Evolutionary conservation across 2,329 filamentous ascomycete genomes (phyloP).

Genomic region (Sporothrix euskadiensis): DNA sequence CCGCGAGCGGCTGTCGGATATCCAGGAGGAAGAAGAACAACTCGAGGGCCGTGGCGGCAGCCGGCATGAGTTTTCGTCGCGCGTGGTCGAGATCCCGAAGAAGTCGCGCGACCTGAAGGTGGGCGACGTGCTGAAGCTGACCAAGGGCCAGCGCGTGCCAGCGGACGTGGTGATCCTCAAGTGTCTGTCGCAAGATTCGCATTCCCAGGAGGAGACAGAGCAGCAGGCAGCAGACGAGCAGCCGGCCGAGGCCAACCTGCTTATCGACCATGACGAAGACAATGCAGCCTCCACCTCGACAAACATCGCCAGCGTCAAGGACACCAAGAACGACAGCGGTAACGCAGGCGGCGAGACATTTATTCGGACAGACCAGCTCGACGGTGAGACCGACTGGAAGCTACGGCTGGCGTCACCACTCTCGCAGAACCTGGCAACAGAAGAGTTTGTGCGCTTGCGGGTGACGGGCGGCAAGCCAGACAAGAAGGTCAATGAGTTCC

Average conservation of each 20-base stretch:
- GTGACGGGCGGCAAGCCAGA: constrained; percentile 89
- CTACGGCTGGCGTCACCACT: constrained; percentile 82
- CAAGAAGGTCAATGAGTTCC: constrained; percentile 90
- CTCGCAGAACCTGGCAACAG: constrained; percentile 73
- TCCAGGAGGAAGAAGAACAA: constrained; percentile 67
- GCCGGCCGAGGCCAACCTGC: constrained; percentile 35
- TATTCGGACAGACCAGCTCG: constrained; percentile 93
- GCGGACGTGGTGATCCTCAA: constrained; percentile 93
- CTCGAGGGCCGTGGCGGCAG: constrained; percentile 41
- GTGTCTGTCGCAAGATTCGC: constrained; percentile 50
- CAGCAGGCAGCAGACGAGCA: constrained; percentile 10
- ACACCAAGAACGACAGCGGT: neutral
- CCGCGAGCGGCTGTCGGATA: constrained; percentile 59
- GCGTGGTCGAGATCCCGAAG: constrained; percentile 68
- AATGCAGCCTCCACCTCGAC: constrained; percentile 23
- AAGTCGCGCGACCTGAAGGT: constrained; percentile 88
- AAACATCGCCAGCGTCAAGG: constrained; percentile 33
- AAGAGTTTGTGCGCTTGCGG: constrained; percentile 68
- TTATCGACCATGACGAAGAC: constrained; percentile 32
- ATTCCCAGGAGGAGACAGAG: constrained; percentile 37
- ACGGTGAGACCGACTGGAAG: constrained; percentile 99
- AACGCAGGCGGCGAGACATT: constrained; percentile 79
- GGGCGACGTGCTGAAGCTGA: constrained; percentile 90
- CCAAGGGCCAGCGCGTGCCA: constrained; percentile 88
- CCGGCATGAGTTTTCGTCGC: constrained; percentile 46